Conservation (phyloP, 2,329 filamentous ascomycete genomes). For the Xenoacremonium recifei region DNA sequence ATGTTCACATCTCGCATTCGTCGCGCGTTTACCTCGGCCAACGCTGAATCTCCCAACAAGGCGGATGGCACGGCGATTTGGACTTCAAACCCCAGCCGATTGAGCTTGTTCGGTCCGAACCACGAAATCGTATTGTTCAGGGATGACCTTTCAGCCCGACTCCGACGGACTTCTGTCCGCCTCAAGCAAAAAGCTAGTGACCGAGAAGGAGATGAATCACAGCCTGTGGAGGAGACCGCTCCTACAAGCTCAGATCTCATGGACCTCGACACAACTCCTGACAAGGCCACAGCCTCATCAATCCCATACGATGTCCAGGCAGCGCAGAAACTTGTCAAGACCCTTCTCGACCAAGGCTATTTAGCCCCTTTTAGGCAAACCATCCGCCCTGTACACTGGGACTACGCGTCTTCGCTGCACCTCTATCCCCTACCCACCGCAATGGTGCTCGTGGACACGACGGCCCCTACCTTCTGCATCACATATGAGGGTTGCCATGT, state of each 20-base stretch:
- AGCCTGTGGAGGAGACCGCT: constrained; percentile 12
- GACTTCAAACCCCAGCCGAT: constrained; percentile 81
- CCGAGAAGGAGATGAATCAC: constrained; percentile 31
- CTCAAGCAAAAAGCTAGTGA: constrained; percentile 51
- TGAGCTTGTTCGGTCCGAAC: constrained; percentile 82
- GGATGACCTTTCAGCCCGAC: constrained; percentile 78
- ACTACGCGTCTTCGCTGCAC: constrained; percentile 72
- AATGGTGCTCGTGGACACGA: constrained; percentile 78
- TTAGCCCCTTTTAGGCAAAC: constrained; percentile 83
- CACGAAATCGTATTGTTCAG: constrained; percentile 86
- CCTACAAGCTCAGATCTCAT: constrained; percentile 31
- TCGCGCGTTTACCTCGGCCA: constrained; percentile 75
- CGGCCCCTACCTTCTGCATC: constrained; percentile 77
- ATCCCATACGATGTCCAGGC: constrained; percentile 52
- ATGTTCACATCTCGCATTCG: constrained; percentile 87
- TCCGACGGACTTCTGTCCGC: constrained; percentile 73
- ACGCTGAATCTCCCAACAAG: constrained; percentile 61
- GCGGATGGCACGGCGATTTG: constrained; percentile 65
- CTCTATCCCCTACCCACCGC: constrained; percentile 87
- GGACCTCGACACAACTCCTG: constrained; percentile 39
- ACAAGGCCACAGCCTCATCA: constrained; percentile 21
- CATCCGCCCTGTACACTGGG: constrained; percentile 84
- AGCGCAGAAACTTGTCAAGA: constrained; percentile 82
- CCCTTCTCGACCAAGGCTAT: constrained; percentile 85
- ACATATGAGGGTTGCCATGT: constrained; percentile 96